Conservation (phyloP, 306 rosid species). For the Cicer yamashitae region DNA sequence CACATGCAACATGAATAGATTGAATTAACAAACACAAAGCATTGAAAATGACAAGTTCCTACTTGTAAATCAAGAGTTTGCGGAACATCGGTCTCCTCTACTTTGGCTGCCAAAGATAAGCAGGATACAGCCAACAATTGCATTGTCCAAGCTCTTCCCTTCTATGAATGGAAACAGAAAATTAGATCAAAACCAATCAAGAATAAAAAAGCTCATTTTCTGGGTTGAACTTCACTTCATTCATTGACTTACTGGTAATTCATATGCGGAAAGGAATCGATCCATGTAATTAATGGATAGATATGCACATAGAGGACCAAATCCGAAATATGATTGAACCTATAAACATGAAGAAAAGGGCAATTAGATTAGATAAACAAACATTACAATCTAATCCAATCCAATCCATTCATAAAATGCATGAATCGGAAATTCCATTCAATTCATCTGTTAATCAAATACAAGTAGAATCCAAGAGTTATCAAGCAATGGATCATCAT, state of each 20-base stretch:
- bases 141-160: conserved; percentile 89
- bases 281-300: conserved; percentile 89
- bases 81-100: conserved; percentile 88
- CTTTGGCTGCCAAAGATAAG: conserved; percentile 86
- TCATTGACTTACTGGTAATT: conserved; percentile 80
- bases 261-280: conserved; percentile 84
- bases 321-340: conserved; percentile 77
- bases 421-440: conserved; percentile 22
- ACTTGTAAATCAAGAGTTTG: conserved; percentile 84
- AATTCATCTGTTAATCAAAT: background rate
- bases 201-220: background rate
- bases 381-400: conserved; percentile 2
- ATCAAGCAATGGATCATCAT: conserved; percentile 23
- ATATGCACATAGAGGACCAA: conserved; percentile 85
- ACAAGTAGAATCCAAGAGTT: conserved; percentile 16
- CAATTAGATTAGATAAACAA: conserved; percentile 18
- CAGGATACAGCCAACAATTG: conserved; percentile 92
- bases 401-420: conserved; percentile 3
- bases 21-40: conserved; percentile 8
- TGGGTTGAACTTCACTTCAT: background rate
- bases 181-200: conserved; percentile 45
- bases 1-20: conserved; percentile 35
- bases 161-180: conserved; percentile 48
- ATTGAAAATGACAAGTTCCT: background rate
- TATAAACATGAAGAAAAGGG: conserved; percentile 46